Evolutionary conservation across 805 yeast genomes (phyloP).

Genomic region (Metschnikowia shivogae): DNA sequence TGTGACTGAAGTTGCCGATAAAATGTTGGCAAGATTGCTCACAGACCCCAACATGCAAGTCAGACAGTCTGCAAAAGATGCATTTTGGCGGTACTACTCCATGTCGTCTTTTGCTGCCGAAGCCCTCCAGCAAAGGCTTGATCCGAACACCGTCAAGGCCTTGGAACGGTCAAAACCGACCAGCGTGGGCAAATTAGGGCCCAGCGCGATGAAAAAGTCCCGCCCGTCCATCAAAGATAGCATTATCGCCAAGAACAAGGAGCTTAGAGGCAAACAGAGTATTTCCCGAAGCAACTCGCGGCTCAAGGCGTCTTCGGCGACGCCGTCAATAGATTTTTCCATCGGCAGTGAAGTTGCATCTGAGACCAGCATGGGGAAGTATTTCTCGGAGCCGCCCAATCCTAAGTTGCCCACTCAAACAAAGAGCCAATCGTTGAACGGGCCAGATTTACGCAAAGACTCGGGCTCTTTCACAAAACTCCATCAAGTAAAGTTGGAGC

Average conservation of each 20-base stretch:
- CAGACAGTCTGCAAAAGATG: slow-evolving; percentile 65
- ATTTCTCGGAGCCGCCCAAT: slow-evolving; percentile 1
- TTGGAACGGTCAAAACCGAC: slow-evolving; percentile 56
- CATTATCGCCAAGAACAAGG: slow-evolving; percentile 42
- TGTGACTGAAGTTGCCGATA: slow-evolving; percentile 42
- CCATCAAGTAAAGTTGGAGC: neutral
- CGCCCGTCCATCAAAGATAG: slow-evolving; percentile 48
- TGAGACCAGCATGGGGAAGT: neutral
- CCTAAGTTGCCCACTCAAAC: neutral
- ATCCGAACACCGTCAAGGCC: slow-evolving; percentile 49
- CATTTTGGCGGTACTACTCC: slow-evolving; percentile 67
- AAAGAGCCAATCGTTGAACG: neutral
- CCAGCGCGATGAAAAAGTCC: slow-evolving; percentile 15
- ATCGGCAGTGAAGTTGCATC: too few species aligned
- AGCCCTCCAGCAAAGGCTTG: slow-evolving; percentile 35
- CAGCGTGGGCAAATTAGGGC: slow-evolving; percentile 16
- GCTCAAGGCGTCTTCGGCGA: neutral
- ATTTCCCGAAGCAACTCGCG: slow-evolving; percentile 19
- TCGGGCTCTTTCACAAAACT: neutral
- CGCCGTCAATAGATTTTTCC: neutral
- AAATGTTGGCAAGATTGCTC: slow-evolving; percentile 55
- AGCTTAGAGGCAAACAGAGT: slow-evolving; percentile 25
- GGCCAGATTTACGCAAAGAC: neutral
- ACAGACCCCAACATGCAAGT: slow-evolving; percentile 79
- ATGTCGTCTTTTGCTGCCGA: slow-evolving; percentile 53